These are phyloP conservation scores for Tetraselmis chui DNA, from an alignment of 139 green algal genomes.

Conservation along the genomic window DNA sequence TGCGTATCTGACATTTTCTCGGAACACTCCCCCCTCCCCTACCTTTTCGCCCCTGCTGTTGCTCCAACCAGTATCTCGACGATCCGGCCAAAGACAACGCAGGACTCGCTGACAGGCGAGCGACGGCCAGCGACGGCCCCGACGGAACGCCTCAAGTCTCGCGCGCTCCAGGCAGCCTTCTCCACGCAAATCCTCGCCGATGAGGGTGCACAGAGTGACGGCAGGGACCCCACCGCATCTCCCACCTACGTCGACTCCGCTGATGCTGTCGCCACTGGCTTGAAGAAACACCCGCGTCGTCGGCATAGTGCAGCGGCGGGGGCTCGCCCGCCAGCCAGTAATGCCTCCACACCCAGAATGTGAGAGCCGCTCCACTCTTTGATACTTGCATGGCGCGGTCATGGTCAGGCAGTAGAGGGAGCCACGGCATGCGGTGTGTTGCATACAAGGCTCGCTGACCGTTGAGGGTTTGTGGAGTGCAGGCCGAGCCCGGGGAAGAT, in stretches of 20 bases:
- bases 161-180: neutral
- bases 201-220: neutral
- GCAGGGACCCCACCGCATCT: neutral
- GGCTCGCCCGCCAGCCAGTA: neutral
- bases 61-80: neutral
- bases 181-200: neutral
- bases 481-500: neutral
- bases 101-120: neutral
- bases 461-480: too few species aligned
- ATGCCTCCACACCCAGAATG: neutral
- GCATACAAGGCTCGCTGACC: too few species aligned
- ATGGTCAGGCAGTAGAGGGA: too few species aligned
- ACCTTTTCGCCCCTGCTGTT: neutral
- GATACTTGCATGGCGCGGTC: too few species aligned
- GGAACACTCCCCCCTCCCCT: too few species aligned
- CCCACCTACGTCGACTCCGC: neutral
- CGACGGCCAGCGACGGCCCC: neutral
- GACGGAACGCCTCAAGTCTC: neutral
- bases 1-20: too few species aligned
- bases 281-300: neutral
- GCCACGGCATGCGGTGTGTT: too few species aligned
- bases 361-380: too few species aligned
- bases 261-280: neutral
- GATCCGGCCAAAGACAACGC: neutral
- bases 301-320: neutral